These are phyloP conservation scores for Hanseniaspora thailandica DNA, from an alignment of 805 yeast species.

Conservation along the genomic window DNA sequence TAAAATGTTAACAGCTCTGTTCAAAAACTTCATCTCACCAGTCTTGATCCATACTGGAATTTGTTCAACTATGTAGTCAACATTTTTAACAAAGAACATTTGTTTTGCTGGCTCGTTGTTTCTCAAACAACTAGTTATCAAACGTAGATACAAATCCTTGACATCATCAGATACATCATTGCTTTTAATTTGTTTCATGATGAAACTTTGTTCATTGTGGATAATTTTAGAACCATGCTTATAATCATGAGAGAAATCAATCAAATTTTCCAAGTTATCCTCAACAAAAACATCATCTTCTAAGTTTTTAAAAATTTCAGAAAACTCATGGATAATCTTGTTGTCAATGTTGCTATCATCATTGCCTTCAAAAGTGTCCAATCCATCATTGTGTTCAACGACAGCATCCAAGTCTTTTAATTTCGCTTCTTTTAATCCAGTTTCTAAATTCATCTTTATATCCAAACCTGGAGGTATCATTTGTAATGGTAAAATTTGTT, in stretches of 20 bases:
- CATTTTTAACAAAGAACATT: constrained; percentile 28
- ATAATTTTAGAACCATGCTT: constrained; percentile 47
- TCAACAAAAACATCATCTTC: constrained; percentile 18
- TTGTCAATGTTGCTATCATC: constrained; percentile 5
- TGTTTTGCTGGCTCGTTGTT: constrained; percentile 56
- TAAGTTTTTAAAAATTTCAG: constrained; percentile 23
- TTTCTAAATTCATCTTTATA: constrained; percentile 61
- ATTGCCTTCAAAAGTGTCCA: constrained; percentile 2
- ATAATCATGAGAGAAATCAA: constrained; percentile 56
- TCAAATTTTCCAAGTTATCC: constrained; percentile 31
- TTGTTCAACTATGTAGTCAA: constrained; percentile 29
- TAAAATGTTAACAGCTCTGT: constrained; percentile 25
- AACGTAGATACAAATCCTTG: constrained; percentile 45
- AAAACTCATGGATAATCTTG: constrained; percentile 22
- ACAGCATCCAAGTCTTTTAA: constrained; percentile 31
- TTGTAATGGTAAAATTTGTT: constrained; percentile 56
- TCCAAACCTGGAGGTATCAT: constrained; percentile 66
- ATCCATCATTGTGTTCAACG: constrained; percentile 15
- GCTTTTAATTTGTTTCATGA: constrained; percentile 18
- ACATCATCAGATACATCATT: constrained; percentile 19
- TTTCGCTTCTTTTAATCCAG: constrained; percentile 60
- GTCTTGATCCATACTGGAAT: constrained; percentile 17
- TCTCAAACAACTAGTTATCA: constrained; percentile 57
- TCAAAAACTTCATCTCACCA: constrained; percentile 15
- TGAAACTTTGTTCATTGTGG: constrained; percentile 23